Evolutionary conservation across 257 asterid species (phyloP).

Genomic region (Leonotis leonurus): DNA sequence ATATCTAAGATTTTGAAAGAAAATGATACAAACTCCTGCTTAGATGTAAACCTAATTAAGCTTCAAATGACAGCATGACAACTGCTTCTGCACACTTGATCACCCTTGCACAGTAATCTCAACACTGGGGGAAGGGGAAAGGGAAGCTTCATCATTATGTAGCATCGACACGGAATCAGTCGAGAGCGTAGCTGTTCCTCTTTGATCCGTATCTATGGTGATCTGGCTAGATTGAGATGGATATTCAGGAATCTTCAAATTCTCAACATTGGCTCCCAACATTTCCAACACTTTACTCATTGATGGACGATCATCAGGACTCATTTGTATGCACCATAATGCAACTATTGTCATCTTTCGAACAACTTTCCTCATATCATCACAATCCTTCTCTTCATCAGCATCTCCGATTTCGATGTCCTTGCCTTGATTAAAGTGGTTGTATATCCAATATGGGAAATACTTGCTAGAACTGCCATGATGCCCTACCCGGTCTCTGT

Average conservation of each 20-base stretch:
- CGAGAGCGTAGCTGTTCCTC: too few relatives aligned
- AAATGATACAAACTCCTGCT: too few relatives aligned
- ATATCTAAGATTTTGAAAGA: too few relatives aligned
- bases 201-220: neutral
- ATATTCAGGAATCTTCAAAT: neutral
- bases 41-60: too few relatives aligned
- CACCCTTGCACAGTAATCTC: too few relatives aligned
- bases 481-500: neutral
- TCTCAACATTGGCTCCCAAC: neutral
- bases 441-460: slow-evolving; percentile 16
- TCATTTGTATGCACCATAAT: neutral
- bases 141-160: too few relatives aligned
- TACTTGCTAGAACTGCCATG: neutral
- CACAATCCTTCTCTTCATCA: neutral
- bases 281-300: neutral
- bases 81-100: too few relatives aligned
- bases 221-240: neutral
- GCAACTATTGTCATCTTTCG: neutral
- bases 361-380: neutral
- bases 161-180: neutral
- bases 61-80: too few relatives aligned
- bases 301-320: neutral
- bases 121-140: too few relatives aligned
- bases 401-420: slow-evolving; percentile 5
- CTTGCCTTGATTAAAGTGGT: slow-evolving; percentile 8